Percentiles rank a stretch among this genome's conserved stretches.
These are phyloP conservation scores for Isabelozyma rhagii DNA, from an alignment of 805 yeast species.

Conservation along the genomic window DNA sequence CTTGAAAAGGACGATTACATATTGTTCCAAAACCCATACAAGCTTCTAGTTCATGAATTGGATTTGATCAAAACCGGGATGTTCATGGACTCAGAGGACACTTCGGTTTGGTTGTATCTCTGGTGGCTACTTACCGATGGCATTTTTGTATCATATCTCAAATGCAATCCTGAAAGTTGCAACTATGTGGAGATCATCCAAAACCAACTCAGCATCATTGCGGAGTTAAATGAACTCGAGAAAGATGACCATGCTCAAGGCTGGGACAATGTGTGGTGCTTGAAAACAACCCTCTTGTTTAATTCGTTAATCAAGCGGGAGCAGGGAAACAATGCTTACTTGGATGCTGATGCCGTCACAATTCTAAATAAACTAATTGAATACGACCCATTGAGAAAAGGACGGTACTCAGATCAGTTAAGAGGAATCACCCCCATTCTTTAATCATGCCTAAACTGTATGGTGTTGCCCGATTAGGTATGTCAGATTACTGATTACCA, in stretches of 20 bases:
- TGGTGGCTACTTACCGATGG: slow-evolving; percentile 66
- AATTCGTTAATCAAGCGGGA: slow-evolving; percentile 24
- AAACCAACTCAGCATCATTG: slow-evolving; percentile 45
- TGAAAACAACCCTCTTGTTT: slow-evolving; percentile 55
- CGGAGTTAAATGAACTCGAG: slow-evolving; percentile 71
- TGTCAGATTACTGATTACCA: neutral
- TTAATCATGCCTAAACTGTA: neutral
- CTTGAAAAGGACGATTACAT: slow-evolving; percentile 8
- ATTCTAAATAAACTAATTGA: slow-evolving; percentile 43
- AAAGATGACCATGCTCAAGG: slow-evolving; percentile 53
- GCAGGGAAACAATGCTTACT: neutral
- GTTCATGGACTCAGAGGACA: slow-evolving; percentile 91
- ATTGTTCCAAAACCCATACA: slow-evolving; percentile 25
- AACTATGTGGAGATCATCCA: slow-evolving; percentile 39
- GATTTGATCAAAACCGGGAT: slow-evolving; percentile 75
- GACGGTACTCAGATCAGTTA: slow-evolving; percentile 51
- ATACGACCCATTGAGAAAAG: slow-evolving; percentile 63
- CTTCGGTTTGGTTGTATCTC: slow-evolving; percentile 87
- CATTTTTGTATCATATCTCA: slow-evolving; percentile 29
- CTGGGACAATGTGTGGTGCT: slow-evolving; percentile 70
- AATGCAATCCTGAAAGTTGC: slow-evolving; percentile 8
- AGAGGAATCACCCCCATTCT: neutral
- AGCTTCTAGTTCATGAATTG: slow-evolving; percentile 55
- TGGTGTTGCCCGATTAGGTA: neutral
- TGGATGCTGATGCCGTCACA: slow-evolving; percentile 27